phyloP scores from a whole-genome alignment of 2,329 filamentous ascomycete species.

The Alternaria novae-zelandiae region DNA sequence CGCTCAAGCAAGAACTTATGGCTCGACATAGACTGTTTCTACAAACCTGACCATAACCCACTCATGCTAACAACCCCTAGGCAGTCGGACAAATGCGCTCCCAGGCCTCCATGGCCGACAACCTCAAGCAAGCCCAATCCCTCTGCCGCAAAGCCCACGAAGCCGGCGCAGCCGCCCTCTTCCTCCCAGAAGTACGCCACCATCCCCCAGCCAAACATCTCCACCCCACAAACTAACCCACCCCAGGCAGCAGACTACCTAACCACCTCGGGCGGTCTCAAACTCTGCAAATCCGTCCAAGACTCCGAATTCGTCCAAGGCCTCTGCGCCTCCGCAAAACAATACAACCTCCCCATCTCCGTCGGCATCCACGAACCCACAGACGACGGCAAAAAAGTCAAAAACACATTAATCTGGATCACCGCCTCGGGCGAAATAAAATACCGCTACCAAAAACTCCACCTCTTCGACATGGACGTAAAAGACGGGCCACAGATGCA shows the following conservation, averaged over 20 bases:
- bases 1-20: not conserved
- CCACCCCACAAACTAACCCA: slow-evolving; percentile 60
- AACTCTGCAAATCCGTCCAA: slow-evolving; percentile 71
- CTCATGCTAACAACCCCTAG: slow-evolving; percentile 53
- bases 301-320: slow-evolving; percentile 77
- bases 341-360: slow-evolving; percentile 73
- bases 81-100: slow-evolving; percentile 91
- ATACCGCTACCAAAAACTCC: slow-evolving; percentile 83
- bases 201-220: no score
- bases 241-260: slow-evolving; percentile 96
- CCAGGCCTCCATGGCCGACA: slow-evolving; percentile 76
- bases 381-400: slow-evolving; percentile 58
- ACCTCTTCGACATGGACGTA: slow-evolving; percentile 80
- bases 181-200: slow-evolving; percentile 69
- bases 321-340: slow-evolving; percentile 70
- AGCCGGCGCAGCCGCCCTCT: slow-evolving; percentile 82
- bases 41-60: not conserved
- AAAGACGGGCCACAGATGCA: slow-evolving; percentile 63
- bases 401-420: slow-evolving; percentile 73
- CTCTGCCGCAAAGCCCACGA: slow-evolving; percentile 75
- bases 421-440: slow-evolving; percentile 64
- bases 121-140: slow-evolving; percentile 77
- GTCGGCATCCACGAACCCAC: slow-evolving; percentile 76
- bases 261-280: slow-evolving; percentile 69
- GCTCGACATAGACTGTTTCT: not conserved